Evolutionary conservation across 2,329 filamentous ascomycete species (phyloP), one percentile per base, ranked within the genome.

Genomic region (Talaromyces atroroseus): DNA sequence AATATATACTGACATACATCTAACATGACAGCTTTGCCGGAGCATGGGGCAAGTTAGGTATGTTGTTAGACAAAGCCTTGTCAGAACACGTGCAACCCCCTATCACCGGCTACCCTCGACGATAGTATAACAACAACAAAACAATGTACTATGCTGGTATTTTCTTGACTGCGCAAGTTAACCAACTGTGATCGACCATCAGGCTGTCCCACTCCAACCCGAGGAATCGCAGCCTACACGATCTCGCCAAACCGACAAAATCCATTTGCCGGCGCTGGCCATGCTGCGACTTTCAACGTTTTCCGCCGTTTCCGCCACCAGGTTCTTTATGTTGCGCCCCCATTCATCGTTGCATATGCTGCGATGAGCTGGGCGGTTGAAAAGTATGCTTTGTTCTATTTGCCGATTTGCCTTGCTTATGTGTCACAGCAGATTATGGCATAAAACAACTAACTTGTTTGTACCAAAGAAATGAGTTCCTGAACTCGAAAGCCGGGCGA

Each of bases 281-380:
- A 92, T 75, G 88, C 87, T 64, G 92, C 92, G 69, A 78, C 97
- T 80, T 97, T 97, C 87, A 99, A 99, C 84, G 87, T 85, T 67
- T 95, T 88, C 83, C 87, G 94, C 75, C 86, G 94, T 69, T 89
- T 88, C 77, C 86, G 85, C 73, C 76, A 82, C 66, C 94, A 97
- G 81, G 85, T 95, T 65, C 85, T 97, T 66, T 99, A 92, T 83
- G 86, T 92, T 76, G 82, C 86, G 24, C 89, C 94, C 59, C 88
- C 92, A 40, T 78, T 96, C 65, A 67, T 94, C 62, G 74, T 81
- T 64, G 91, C 83, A 64, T 99, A 97, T 80, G 84, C 86, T 71
- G 71, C 84, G 64, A 89, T 97, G 87, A 78, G 88, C 72, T 99
- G 94, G 94, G 92, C 94, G 64, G 87, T 84, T 68, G 86, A 96